phyloP scores from a whole-genome alignment of 108 stramenopile species.

The Nitzschia sp. region DNA sequence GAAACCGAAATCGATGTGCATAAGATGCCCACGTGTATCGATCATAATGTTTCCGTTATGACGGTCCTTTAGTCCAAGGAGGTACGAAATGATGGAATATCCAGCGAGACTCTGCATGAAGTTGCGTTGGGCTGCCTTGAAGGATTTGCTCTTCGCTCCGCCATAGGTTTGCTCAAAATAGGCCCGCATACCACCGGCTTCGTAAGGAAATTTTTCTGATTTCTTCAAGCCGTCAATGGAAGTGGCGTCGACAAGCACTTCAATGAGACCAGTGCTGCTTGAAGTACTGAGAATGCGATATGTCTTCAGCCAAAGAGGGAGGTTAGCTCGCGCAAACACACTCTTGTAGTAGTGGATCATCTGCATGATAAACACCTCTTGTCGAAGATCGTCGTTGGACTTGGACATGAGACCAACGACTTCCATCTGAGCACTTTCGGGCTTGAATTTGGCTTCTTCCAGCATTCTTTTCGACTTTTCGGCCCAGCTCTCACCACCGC shows the following conservation, averaged over 20 bases:
- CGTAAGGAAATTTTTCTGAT: constrained; percentile 81
- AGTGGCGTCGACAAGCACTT: constrained; percentile 90
- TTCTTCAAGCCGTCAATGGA: constrained; percentile 97
- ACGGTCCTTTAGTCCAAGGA: constrained; percentile 97
- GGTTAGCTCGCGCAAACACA: constrained; percentile 83
- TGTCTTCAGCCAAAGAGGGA: constrained; percentile 94
- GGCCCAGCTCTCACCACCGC: constrained; percentile 82
- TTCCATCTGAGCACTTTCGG: constrained; percentile 52
- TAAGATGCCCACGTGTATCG: constrained; percentile 90
- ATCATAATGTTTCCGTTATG: constrained; percentile 99
- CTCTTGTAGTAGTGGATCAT: constrained; percentile 97
- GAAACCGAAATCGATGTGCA: constrained; percentile 99
- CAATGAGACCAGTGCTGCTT: constrained; percentile 91
- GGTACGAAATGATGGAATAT: constrained; percentile 91
- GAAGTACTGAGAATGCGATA: constrained; percentile 96
- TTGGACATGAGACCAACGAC: constrained; percentile 89
- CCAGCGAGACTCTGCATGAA: constrained; percentile 89
- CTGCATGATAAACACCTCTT: constrained; percentile 96
- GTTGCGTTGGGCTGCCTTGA: constrained; percentile 89
- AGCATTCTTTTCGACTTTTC: constrained; percentile 86
- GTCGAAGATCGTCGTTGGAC: constrained; percentile 97
- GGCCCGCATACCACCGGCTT: constrained; percentile 73
- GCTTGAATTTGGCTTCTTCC: constrained; percentile 44
- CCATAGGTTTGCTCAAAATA: constrained; percentile 91
- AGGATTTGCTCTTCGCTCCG: constrained; percentile 68